phyloP scores from a whole-genome alignment of 495 filamentous ascomycete species.

The Parathielavia hyrcaniae region DNA sequence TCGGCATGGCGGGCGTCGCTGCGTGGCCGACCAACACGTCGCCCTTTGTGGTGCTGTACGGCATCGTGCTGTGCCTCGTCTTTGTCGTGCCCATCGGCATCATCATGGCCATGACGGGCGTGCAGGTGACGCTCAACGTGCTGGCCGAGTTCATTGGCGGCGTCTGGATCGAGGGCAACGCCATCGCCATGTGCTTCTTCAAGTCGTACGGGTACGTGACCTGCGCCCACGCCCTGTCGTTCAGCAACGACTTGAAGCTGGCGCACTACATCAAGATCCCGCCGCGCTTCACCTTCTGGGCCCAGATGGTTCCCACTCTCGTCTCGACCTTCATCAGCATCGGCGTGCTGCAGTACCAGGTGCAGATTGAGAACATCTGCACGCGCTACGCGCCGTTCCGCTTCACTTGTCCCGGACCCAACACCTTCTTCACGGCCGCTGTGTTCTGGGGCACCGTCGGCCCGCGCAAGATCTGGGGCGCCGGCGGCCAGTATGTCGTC shows the following conservation, averaged over 20 bases:
- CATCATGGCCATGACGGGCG: constrained; percentile 40
- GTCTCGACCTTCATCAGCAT: constrained; percentile 38
- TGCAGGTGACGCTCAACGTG: constrained; percentile 40
- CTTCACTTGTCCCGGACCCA: constrained; percentile 39
- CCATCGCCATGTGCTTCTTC: constrained; percentile 43
- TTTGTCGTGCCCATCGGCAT: constrained; percentile 42
- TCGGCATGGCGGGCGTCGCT: constrained; percentile 37
- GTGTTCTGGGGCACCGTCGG: constrained; percentile 44
- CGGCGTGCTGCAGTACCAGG: constrained; percentile 40
- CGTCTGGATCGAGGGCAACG: constrained; percentile 37
- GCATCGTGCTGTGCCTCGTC: constrained; percentile 38
- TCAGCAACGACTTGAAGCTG: constrained; percentile 40
- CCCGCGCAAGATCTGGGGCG: constrained; percentile 40
- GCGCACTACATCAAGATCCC: constrained; percentile 44
- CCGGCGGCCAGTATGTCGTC: constrained; percentile 34
- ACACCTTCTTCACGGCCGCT: constrained; percentile 42
- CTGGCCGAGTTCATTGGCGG: constrained; percentile 45
- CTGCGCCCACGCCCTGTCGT: constrained; percentile 36
- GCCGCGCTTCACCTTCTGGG: constrained; percentile 38
- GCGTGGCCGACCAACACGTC: constrained; percentile 39
- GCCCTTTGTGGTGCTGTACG: constrained; percentile 39
- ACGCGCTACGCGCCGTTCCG: constrained; percentile 36
- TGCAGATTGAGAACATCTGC: constrained; percentile 36
- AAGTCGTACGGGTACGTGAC: constrained; percentile 43
- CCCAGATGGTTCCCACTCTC: constrained; percentile 40